Evolutionary conservation across 2,329 filamentous ascomycete species (phyloP).

Genomic region (Fusarium mangiferae): DNA sequence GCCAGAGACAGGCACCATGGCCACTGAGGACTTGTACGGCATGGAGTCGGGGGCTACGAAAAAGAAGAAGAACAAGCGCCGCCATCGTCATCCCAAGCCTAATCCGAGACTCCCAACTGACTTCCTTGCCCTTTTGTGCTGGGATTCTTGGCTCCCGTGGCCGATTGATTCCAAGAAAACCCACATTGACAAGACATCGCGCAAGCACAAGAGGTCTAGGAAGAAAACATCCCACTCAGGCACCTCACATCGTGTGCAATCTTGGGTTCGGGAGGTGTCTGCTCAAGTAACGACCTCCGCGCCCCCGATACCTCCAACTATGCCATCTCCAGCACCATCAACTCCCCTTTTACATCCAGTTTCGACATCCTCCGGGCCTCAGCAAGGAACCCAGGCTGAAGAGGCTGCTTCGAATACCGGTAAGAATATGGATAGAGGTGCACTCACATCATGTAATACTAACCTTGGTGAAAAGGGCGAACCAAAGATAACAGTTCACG

Average conservation of each 20-base stretch:
- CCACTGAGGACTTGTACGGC: neutral
- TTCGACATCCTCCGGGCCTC: neutral
- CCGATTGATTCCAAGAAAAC: neutral
- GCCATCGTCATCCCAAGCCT: neutral
- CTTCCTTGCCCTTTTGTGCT: neutral
- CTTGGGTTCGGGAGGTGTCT: neutral
- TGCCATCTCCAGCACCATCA: neutral
- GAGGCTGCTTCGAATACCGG: neutral
- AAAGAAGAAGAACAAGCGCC: neutral
- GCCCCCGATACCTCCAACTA: neutral
- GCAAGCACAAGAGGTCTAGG: conserved; percentile 6
- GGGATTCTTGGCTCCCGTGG: neutral
- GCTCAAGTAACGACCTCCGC: neutral
- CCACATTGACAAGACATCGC: neutral
- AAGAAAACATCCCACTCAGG: neutral
- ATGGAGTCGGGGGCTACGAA: neutral
- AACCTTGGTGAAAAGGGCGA: neutral
- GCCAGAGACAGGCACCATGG: neutral
- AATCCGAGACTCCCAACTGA: neutral
- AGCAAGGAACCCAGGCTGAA: neutral
- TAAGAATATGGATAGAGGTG: neutral
- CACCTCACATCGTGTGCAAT: neutral
- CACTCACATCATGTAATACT: neutral
- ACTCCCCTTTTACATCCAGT: neutral
- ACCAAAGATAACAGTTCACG: neutral